Evolutionary conservation across 2,329 filamentous ascomycete genomes (phyloP), one percentile per base, ranked within the genome.

Genomic region (Exophiala viscosa): DNA sequence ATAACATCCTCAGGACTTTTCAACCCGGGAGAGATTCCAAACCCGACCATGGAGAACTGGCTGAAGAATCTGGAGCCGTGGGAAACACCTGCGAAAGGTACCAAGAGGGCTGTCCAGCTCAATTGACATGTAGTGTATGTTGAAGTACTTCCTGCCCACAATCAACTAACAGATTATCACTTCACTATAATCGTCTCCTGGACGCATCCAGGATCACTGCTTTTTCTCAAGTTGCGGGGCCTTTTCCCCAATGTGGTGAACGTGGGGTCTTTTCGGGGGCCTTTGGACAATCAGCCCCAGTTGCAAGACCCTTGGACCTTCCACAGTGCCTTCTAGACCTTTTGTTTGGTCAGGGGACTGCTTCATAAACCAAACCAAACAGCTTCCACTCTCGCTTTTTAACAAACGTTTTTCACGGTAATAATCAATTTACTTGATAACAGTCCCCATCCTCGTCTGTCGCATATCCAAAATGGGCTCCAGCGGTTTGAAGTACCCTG

Each of bases 41-140:
- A 35, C 23, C 50, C 50, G n/a, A 48, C 50, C 10, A 47, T 48
- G 43, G 50, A 52, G 43, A 48, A 47, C 23, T 52, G 44, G 43
- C 17, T 52, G 32, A 52, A 48, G 50, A 52, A 52, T 17, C 14
- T 52, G 14, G 50, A 52, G 20, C 20, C 39, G 9, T 52, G 50
- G 50, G 50, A 52, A 31, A 47, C 43, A n/a, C 50, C 35, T 4
- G 50, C 44, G 9, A 48, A 52, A 23, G 50, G 50, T 10, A 48
- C 44, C 23, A 52, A 45, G 48, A 10, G 48, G 48, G 18, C 48
- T 23, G 20, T 34, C 13, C 15, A 49, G 14, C 20, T 32, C 20
- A 49, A 42, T 35, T 49, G 47, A 49, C 23, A 28, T 5, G 8
- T 28, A 5, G 23, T 28, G 23, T 28, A 28, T 28, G 23, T 28